A percentile compares a stretch with the other conserved stretches of the same genome.
phyloP scores from a whole-genome alignment of 176 grass and related monocot genomes.

The Carex scoparia region DNA sequence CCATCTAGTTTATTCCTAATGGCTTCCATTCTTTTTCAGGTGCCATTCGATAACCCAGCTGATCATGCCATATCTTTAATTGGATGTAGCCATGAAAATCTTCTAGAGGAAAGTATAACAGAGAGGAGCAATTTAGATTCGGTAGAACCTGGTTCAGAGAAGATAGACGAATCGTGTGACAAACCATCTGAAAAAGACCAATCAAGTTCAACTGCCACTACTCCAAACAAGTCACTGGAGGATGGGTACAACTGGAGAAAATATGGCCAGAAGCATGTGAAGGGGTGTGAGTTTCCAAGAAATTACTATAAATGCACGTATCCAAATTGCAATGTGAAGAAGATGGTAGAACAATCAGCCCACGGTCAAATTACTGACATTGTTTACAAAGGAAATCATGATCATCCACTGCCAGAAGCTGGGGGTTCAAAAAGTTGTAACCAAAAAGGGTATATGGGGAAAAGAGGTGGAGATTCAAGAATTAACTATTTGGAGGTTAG shows the following conservation, averaged over 20 bases:
- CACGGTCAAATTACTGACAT: slow-evolving; percentile 77
- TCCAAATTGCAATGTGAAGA: slow-evolving; percentile 79
- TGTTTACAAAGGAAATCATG: slow-evolving; percentile 84
- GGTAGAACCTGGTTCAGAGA: neutral
- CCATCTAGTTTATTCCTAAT: neutral
- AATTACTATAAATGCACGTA: slow-evolving; percentile 98
- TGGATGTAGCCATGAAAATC: slow-evolving; percentile 16
- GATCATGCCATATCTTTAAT: neutral
- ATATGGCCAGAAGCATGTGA: slow-evolving; percentile 97
- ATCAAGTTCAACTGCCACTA: neutral
- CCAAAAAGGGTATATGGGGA: slow-evolving; percentile 8
- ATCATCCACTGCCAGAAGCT: slow-evolving; percentile 70
- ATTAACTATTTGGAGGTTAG: neutral
- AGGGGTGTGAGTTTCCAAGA: slow-evolving; percentile 88
- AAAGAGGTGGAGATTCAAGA: slow-evolving; percentile 15
- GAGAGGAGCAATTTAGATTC: slow-evolving; percentile 13
- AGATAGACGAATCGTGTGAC: slow-evolving; percentile 8
- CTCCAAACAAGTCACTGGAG: slow-evolving; percentile 39
- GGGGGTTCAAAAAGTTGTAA: slow-evolving; percentile 25
- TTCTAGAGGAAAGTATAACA: neutral
- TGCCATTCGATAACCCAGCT: slow-evolving; percentile 11
- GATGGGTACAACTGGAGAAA: slow-evolving; percentile 97
- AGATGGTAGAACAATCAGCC: slow-evolving; percentile 77
- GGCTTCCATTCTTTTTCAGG: slow-evolving; percentile 9
- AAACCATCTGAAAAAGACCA: slow-evolving; percentile 12